Evolutionary conservation across 495 filamentous ascomycete genomes (phyloP), one percentile per base, ranked within the genome.

Genomic region (Aspergillus egyptiacus): DNA sequence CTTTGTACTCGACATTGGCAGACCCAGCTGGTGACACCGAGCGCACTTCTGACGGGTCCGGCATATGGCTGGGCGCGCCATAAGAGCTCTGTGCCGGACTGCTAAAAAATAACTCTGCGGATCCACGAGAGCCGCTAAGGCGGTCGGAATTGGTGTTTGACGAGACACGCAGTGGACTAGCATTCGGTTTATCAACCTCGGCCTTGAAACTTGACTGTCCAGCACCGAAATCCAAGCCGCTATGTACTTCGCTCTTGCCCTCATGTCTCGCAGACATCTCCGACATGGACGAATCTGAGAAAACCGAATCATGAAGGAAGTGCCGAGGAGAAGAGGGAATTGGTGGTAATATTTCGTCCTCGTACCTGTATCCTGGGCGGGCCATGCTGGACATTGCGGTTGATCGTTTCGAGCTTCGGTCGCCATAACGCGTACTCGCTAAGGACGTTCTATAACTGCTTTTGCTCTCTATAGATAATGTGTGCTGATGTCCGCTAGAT

Each of bases 401-500:
- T 22, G 65, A 66, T 18, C 59, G 34, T 60, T 66, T 37, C 6
- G 63, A 58, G 50, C 32, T 47, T 14, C 60, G 47, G 41, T 56
- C 59, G 35, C 66, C 64, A 48, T 66, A 61, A 7, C 69, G 64
- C n/a, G 62, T 75, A 54, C 72, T 76, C 14, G 68, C 59, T 7
- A 70, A 32, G 2, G 71, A 74, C 0, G 68, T 69, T 27, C 69
- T 58, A 48, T 74, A 74, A 46, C 68, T 74, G 45, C 71, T 74
- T 35, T 65, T 68, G 48, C 68, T 73, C 14, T 67, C 67, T 7
- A 62, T 55, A 1, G 71, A 74, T 22, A 64, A 56, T 5, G 48
- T 57, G 11, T 68, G 59, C 25, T 53, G 57, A 42, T 72, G 68
- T 6, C 44, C 17, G 15, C 44, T 33, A 22, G 40, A 17, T 22